phyloP scores from a whole-genome alignment of 768 basidiomycete genomes.

The Mycena amicta region DNA sequence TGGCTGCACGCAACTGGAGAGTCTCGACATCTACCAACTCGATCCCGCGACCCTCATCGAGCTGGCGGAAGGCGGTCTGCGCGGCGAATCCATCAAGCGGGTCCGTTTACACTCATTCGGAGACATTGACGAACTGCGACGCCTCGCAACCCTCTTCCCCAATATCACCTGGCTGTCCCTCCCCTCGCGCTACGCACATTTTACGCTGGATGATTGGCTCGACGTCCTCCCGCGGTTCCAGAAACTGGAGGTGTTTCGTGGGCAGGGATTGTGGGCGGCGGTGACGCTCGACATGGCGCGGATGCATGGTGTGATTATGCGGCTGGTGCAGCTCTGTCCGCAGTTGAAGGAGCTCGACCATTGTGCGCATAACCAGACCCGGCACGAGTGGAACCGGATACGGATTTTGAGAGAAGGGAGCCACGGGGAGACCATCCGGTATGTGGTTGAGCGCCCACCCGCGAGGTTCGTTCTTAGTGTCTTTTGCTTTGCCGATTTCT shows the following conservation, averaged over 20 bases:
- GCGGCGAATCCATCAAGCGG: slow-evolving; percentile 21
- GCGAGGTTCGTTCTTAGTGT: slow-evolving; percentile 28
- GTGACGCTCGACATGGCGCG: slow-evolving; percentile 35
- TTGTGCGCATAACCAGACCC: slow-evolving; percentile 35
- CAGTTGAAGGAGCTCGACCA: slow-evolving; percentile 47
- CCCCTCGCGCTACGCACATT: slow-evolving; percentile 32
- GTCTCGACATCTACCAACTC: slow-evolving; percentile 36
- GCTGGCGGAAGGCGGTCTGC: slow-evolving; percentile 32
- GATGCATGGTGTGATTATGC: slow-evolving; percentile 46
- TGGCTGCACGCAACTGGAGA: slow-evolving; percentile 35
- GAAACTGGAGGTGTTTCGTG: slow-evolving; percentile 47
- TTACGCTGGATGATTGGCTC: slow-evolving; percentile 40
- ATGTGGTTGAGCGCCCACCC: slow-evolving; percentile 33
- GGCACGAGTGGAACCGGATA: slow-evolving; percentile 38
- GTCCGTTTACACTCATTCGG: slow-evolving; percentile 33
- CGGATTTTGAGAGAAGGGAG: slow-evolving; percentile 38
- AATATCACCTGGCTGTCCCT: slow-evolving; percentile 45
- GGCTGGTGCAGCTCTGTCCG: slow-evolving; percentile 42
- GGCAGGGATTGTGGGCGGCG: slow-evolving; percentile 45
- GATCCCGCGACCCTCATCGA: slow-evolving; percentile 32
- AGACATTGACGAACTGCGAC: slow-evolving; percentile 31
- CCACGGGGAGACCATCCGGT: slow-evolving; percentile 34
- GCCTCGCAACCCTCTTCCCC: slow-evolving; percentile 39
- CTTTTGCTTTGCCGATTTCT: background rate
- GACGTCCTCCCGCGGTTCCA: slow-evolving; percentile 42